phyloP scores from a whole-genome alignment of 441 rosid species.

The Populus tomentosa region DNA sequence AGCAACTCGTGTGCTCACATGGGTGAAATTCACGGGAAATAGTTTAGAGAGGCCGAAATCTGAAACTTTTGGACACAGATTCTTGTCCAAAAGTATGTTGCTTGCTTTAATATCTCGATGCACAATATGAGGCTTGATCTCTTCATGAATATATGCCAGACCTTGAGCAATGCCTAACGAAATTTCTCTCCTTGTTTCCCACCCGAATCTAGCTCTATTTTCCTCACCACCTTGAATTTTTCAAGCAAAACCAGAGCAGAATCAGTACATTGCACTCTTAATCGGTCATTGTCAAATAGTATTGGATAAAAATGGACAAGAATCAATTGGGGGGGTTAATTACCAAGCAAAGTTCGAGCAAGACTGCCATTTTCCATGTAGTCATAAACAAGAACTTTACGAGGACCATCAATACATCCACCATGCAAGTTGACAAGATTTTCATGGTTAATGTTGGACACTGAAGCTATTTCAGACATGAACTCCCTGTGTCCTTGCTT shows the following conservation, averaged over 20 bases:
- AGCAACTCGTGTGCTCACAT: slow-evolving; percentile 40
- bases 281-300: background rate
- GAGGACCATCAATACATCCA: slow-evolving; percentile 39
- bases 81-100: slow-evolving; percentile 56
- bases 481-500: slow-evolving; percentile 46
- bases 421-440: slow-evolving; percentile 50
- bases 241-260: background rate
- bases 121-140: slow-evolving; percentile 60
- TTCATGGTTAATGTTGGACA: slow-evolving; percentile 37
- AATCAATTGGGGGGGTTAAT: background rate
- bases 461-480: slow-evolving; percentile 38
- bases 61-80: slow-evolving; percentile 52
- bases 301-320: background rate
- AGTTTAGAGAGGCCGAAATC: slow-evolving; percentile 64
- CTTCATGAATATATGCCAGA: slow-evolving; percentile 69
- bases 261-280: background rate
- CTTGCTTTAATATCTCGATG: slow-evolving; percentile 70
- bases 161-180: slow-evolving; percentile 68
- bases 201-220: slow-evolving; percentile 22
- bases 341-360: slow-evolving; percentile 33
- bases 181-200: slow-evolving; percentile 52
- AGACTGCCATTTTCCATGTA: slow-evolving; percentile 56
- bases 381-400: slow-evolving; percentile 53
- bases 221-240: slow-evolving; percentile 20
- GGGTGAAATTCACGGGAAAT: slow-evolving; percentile 27